Conservation (phyloP, 345 rosid genomes). For the Durio zibethinus region DNA sequence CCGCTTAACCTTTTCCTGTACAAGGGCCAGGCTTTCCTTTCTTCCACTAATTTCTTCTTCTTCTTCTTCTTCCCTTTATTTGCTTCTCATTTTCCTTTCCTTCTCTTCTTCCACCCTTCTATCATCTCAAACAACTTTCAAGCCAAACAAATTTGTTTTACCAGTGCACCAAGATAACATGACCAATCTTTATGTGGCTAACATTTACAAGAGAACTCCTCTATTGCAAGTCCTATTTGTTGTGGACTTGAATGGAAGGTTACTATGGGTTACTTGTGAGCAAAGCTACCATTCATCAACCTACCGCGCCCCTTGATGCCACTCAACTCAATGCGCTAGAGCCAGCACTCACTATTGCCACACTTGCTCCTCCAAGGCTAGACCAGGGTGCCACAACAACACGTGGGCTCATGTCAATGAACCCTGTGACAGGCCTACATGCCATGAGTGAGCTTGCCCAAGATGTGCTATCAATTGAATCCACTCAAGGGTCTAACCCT, state of each 20-base stretch:
- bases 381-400: constrained; percentile 42
- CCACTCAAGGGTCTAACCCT: constrained; percentile 23
- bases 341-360: constrained; percentile 18
- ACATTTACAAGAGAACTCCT: constrained; percentile 26
- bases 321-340: constrained; percentile 26
- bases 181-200: constrained; percentile 25
- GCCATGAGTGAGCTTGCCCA: constrained; percentile 34
- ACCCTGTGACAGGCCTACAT: constrained; percentile 21
- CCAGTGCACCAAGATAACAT: constrained; percentile 19
- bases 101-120: not conserved
- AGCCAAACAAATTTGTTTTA: constrained; percentile 22
- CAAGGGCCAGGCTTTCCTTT: not conserved
- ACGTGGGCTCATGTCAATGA: constrained; percentile 33
- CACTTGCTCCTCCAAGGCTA: constrained; percentile 15
- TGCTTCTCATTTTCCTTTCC: constrained; percentile 3
- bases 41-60: not conserved
- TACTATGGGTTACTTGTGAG: constrained; percentile 27
- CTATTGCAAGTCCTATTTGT: constrained; percentile 10
- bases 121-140: constrained; percentile 6
- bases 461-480: constrained; percentile 28
- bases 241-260: constrained; percentile 27
- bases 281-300: constrained; percentile 31
- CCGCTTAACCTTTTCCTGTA: not conserved
- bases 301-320: constrained; percentile 30
- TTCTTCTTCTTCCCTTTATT: constrained; percentile 16